Evolutionary conservation across 108 stramenopile genomes (phyloP).

Genomic region (Nitzschia sp.): DNA sequence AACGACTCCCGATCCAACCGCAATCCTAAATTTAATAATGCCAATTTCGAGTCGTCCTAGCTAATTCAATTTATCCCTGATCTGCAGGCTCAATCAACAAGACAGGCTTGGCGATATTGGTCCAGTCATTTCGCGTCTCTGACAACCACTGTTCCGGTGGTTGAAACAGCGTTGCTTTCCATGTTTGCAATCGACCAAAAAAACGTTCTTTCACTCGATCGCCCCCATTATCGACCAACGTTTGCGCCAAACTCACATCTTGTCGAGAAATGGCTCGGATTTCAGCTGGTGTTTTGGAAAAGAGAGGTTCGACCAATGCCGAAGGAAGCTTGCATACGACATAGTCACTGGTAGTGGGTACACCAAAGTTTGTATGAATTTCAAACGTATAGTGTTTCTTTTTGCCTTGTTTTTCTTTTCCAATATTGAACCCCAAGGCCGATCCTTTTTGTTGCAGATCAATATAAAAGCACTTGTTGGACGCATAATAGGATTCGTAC

Average conservation of each 20-base stretch:
- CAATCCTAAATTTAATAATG: too few relatives aligned
- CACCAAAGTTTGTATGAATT: constrained; percentile 20
- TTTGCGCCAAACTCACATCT: background rate
- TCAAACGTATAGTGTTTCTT: constrained; percentile 15
- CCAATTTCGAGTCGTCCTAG: background rate
- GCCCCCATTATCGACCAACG: constrained; percentile 23
- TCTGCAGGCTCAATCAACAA: background rate
- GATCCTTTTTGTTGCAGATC: constrained; percentile 8
- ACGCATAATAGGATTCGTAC: background rate
- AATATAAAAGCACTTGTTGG: background rate
- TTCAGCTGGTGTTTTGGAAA: constrained; percentile 13
- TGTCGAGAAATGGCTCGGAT: constrained; percentile 27
- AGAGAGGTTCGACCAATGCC: constrained; percentile 16
- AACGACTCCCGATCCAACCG: constrained; percentile 19
- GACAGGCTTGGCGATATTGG: background rate
- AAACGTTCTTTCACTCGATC: constrained; percentile 7
- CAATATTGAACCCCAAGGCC: constrained; percentile 23
- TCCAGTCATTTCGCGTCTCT: constrained; percentile 5
- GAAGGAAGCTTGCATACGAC: constrained; percentile 26
- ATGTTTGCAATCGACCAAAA: constrained; percentile 7
- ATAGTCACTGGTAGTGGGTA: background rate
- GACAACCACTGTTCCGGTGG: constrained; percentile 9
- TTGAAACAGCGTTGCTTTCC: constrained; percentile 19
- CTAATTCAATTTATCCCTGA: background rate
- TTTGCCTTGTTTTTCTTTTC: constrained; percentile 3